phyloP scores from a whole-genome alignment of 176 grass and related monocot genomes.

The Ensete glaucum region DNA sequence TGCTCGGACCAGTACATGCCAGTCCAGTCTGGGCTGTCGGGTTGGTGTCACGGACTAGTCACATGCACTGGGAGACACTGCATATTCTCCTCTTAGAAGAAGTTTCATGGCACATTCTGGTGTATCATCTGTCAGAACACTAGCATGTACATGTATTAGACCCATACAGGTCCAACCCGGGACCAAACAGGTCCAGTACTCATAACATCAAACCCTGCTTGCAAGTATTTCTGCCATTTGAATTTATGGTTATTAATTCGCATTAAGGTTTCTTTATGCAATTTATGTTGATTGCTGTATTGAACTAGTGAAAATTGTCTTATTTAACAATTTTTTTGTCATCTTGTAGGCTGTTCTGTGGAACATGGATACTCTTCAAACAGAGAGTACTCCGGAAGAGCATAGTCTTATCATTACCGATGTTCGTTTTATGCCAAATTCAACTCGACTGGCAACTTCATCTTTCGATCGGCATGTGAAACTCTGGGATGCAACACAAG shows the following conservation, averaged over 20 bases:
- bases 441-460: constrained; percentile 78
- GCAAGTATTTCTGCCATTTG: too few species aligned
- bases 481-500: constrained; percentile 82
- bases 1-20: too few species aligned
- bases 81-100: too few species aligned
- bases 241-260: background rate
- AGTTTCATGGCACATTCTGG: too few species aligned
- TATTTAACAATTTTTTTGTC: background rate
- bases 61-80: too few species aligned
- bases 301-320: background rate
- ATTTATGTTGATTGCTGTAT: background rate
- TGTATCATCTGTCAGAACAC: too few species aligned
- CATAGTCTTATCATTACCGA: constrained; percentile 65
- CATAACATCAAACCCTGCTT: too few species aligned
- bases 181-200: too few species aligned
- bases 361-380: constrained; percentile 95
- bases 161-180: too few species aligned
- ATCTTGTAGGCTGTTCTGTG: constrained; percentile 67
- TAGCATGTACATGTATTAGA: too few species aligned
- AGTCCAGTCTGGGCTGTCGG: too few species aligned
- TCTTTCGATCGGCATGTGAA: constrained; percentile 87
- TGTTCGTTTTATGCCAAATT: constrained; percentile 85
- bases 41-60: too few species aligned
- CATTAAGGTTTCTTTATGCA: background rate
- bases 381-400: constrained; percentile 67